Conservation (phyloP, 2,329 filamentous ascomycete genomes). For the Lecanicillium sp. region DNA sequence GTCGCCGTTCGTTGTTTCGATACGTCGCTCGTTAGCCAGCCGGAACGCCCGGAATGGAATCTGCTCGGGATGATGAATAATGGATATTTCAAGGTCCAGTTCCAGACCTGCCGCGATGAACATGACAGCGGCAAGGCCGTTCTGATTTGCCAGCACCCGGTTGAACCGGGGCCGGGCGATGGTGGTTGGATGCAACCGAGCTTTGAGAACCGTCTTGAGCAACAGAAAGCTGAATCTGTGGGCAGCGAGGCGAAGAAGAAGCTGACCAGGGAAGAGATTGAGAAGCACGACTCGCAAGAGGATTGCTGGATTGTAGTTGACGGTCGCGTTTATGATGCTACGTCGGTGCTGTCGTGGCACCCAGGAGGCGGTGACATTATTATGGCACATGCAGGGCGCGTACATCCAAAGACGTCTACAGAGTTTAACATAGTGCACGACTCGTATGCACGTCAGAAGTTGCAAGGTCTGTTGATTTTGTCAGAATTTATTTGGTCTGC, state of each 20-base stretch:
- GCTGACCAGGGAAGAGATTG: conserved; percentile 36
- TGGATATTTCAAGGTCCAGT: conserved; percentile 36
- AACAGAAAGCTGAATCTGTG: conserved; percentile 21
- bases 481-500: not conserved
- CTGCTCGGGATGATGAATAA: conserved; percentile 47
- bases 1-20: conserved; percentile 38
- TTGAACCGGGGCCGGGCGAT: conserved; percentile 29
- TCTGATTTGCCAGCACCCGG: conserved; percentile 35
- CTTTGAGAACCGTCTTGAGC: conserved; percentile 32
- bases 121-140: conserved; percentile 18
- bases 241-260: not conserved
- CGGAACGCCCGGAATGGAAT: conserved; percentile 35
- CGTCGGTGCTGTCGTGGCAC: conserved; percentile 39
- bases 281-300: conserved; percentile 37
- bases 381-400: conserved; percentile 39
- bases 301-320: conserved; percentile 49
- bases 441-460: conserved; percentile 39
- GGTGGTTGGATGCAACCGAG: conserved; percentile 42
- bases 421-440: conserved; percentile 44
- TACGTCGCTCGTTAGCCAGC: conserved; percentile 37
- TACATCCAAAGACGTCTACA: conserved; percentile 39
- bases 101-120: conserved; percentile 24
- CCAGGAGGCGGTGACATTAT: conserved; percentile 40
- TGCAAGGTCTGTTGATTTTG: conserved; percentile 25
- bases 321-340: conserved; percentile 42